These are phyloP conservation scores for Zalaria obscura DNA, from an alignment of 2,329 filamentous ascomycete genomes.

Conservation along the genomic window DNA sequence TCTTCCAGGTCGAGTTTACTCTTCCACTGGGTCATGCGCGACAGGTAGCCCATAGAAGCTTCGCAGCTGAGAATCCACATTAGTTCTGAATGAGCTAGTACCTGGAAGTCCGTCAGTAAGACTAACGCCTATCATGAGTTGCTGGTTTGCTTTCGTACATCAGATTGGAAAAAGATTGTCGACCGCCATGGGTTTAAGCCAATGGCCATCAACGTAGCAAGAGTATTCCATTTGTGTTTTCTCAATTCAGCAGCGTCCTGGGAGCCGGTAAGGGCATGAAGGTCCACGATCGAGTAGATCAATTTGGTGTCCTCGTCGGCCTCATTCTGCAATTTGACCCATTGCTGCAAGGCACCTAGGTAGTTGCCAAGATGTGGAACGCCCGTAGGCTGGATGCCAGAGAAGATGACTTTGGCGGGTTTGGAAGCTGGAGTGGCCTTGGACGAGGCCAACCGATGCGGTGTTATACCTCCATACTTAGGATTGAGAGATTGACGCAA, in stretches of 20 bases:
- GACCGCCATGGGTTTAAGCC: conserved; percentile 67
- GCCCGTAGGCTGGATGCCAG: conserved; percentile 92
- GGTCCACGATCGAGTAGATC: conserved; percentile 78
- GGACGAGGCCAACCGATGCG: neutral
- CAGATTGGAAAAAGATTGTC: conserved; percentile 70
- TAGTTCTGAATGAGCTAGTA: conserved; percentile 69
- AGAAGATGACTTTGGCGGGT: conserved; percentile 54
- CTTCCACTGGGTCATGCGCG: conserved; percentile 99
- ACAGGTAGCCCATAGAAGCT: conserved; percentile 84
- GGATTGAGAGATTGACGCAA: neutral
- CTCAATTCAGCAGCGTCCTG: conserved; percentile 50
- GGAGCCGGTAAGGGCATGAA: conserved; percentile 78
- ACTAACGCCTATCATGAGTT: neutral
- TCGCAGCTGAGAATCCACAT: conserved; percentile 96
- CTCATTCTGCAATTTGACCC: conserved; percentile 65
- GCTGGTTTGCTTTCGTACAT: conserved; percentile 34
- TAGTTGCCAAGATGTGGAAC: conserved; percentile 93
- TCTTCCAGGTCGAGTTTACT: conserved; percentile 57
- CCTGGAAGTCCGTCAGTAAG: conserved; percentile 27
- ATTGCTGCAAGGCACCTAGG: conserved; percentile 74
- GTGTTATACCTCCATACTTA: too few relatives aligned
- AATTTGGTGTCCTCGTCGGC: conserved; percentile 44
- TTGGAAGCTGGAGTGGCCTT: conserved; percentile 1
- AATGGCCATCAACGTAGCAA: conserved; percentile 71
- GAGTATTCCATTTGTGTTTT: conserved; percentile 53